Conservation (phyloP, 305 asterid genomes). For the Plantago coronopus region DNA sequence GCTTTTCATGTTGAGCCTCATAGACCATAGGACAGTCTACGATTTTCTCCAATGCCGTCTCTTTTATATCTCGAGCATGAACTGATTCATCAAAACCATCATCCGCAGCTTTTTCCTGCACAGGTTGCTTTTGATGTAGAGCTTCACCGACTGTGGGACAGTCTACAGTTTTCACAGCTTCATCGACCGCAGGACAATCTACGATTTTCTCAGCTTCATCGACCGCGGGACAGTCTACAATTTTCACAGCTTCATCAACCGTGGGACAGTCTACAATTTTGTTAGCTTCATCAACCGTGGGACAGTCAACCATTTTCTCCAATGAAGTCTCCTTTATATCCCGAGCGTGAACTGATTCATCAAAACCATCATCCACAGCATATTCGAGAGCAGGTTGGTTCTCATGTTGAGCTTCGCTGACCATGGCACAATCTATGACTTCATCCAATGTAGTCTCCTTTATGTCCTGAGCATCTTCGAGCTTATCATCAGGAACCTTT, state of each 20-base stretch:
- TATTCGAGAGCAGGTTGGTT: neutral
- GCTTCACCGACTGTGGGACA: neutral
- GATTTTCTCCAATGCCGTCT: neutral
- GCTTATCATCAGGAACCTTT: constrained; percentile 22
- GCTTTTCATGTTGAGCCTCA: neutral
- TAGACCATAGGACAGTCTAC: too few species aligned
- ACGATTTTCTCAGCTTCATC: neutral
- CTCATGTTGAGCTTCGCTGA: neutral
- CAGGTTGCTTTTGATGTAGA: neutral
- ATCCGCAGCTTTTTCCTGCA: neutral
- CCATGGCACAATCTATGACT: neutral
- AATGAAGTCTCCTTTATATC: neutral
- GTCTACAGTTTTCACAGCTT: too few species aligned
- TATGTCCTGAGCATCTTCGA: constrained; percentile 20
- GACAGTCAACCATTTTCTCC: too few species aligned
- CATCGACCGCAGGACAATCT: too few species aligned
- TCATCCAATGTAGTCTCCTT: constrained; percentile 18
- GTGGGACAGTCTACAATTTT: too few species aligned
- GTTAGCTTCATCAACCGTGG: too few species aligned
- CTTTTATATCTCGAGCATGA: neutral
- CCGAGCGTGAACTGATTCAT: neutral
- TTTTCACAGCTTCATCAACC: too few species aligned
- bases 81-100: neutral
- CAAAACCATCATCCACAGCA: neutral
- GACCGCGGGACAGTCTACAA: too few species aligned